phyloP scores from a whole-genome alignment of 306 rosid species.

The Benincasa hispida region DNA sequence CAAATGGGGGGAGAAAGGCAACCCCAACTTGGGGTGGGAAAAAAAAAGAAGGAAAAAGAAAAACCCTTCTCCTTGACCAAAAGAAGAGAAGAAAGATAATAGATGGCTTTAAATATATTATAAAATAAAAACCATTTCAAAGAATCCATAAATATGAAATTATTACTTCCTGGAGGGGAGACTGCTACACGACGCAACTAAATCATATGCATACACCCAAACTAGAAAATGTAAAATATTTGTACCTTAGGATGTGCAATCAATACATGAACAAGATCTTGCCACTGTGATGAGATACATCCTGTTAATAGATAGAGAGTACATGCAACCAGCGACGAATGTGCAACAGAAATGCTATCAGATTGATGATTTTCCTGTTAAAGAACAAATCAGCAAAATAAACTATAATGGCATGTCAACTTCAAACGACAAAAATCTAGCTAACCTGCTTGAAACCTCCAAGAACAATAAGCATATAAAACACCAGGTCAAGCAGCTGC shows the following conservation, averaged over 20 bases:
- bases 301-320: slow-evolving; percentile 58
- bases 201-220: not conserved
- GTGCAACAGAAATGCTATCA: slow-evolving; percentile 36
- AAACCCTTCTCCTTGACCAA: not conserved
- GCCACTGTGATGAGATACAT: slow-evolving; percentile 73
- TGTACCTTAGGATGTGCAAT: slow-evolving; percentile 78
- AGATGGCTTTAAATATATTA: not conserved
- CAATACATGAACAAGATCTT: slow-evolving; percentile 70
- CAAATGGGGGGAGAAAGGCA: not conserved
- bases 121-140: not conserved
- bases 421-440: slow-evolving; percentile 14
- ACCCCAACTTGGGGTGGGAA: not conserved
- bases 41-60: too few species aligned
- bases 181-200: not conserved
- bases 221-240: not conserved
- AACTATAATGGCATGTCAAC: slow-evolving; percentile 2
- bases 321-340: slow-evolving; percentile 71
- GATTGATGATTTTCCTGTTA: slow-evolving; percentile 50
- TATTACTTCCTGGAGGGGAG: not conserved
- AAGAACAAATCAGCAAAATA: slow-evolving; percentile 14
- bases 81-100: not conserved
- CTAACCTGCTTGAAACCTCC: slow-evolving; percentile 66
- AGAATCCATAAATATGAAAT: slow-evolving; percentile 12
- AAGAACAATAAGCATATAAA: slow-evolving; percentile 58
- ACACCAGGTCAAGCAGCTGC: slow-evolving; percentile 75